These are phyloP conservation scores for Globisporangium cylindrosporum DNA, from an alignment of 352 stramenopile genomes.

Conservation along the genomic window DNA sequence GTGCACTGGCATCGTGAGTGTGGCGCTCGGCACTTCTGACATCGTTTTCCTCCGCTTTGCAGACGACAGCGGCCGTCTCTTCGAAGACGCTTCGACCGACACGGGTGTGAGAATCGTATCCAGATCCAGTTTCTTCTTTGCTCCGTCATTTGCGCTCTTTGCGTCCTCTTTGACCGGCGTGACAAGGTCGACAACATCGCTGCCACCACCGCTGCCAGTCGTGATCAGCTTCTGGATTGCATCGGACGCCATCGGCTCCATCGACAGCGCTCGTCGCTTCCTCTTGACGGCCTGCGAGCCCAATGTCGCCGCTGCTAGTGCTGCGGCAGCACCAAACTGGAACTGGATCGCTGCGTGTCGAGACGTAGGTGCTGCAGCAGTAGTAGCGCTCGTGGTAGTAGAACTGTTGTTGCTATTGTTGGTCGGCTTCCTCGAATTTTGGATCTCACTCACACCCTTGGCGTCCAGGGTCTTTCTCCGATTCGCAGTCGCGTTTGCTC, in stretches of 20 bases:
- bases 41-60: constrained; percentile 22
- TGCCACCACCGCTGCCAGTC: background rate
- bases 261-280: constrained; percentile 56
- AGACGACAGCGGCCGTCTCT: constrained; percentile 10
- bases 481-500: constrained; percentile 43
- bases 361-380: background rate
- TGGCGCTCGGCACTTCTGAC: constrained; percentile 15
- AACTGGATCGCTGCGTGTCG: constrained; percentile 17
- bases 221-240: constrained; percentile 56
- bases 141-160: background rate
- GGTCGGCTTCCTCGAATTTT: background rate
- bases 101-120: constrained; percentile 13
- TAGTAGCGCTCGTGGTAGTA: background rate
- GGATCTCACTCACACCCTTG: constrained; percentile 1
- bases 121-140: constrained; percentile 17
- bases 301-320: constrained; percentile 19
- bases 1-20: constrained; percentile 8
- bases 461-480: constrained; percentile 25
- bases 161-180: constrained; percentile 8
- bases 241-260: constrained; percentile 69
- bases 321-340: constrained; percentile 19
- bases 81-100: background rate
- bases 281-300: constrained; percentile 15
- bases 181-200: background rate
- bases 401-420: background rate